Evolutionary conservation across 2,329 filamentous ascomycete species (phyloP).

Genomic region (Fusarium lateritium): DNA sequence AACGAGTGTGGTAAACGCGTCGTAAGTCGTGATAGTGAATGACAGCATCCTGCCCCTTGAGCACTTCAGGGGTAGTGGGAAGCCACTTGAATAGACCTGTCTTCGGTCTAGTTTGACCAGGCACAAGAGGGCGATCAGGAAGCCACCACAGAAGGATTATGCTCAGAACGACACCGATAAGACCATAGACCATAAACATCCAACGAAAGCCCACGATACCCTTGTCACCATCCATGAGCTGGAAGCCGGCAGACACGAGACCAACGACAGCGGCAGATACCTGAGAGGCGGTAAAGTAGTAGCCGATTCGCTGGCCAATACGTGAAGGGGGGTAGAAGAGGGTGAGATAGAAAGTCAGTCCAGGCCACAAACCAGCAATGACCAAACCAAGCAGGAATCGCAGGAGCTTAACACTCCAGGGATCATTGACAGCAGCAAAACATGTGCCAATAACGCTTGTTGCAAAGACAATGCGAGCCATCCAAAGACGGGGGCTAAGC

Average conservation of each 20-base stretch:
- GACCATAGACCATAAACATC: constrained; percentile 93
- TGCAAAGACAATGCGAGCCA: constrained; percentile 90
- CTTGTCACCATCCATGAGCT: constrained; percentile 85
- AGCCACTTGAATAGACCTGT: constrained; percentile 74
- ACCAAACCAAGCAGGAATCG: constrained; percentile 88
- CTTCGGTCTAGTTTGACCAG: constrained; percentile 71
- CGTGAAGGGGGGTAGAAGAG: constrained; percentile 91
- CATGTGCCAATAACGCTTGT: constrained; percentile 88
- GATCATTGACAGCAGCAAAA: constrained; percentile 84
- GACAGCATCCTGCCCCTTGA: constrained; percentile 82
- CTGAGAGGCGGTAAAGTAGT: constrained; percentile 91
- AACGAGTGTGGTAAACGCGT: constrained; percentile 81
- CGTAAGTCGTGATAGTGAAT: constrained; percentile 88
- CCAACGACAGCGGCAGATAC: constrained; percentile 91
- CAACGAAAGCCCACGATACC: constrained; percentile 88
- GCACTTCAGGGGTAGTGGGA: constrained; percentile 77
- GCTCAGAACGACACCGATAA: constrained; percentile 80
- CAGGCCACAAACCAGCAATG: constrained; percentile 95
- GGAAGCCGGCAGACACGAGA: constrained; percentile 90
- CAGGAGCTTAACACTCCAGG: constrained; percentile 91
- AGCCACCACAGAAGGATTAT: constrained; percentile 89
- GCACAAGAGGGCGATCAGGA: constrained; percentile 83
- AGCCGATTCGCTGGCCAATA: constrained; percentile 88
- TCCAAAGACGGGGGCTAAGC: constrained; percentile 89
- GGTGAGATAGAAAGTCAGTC: constrained; percentile 93